Evolutionary conservation across 371 early-diverging fungal genomes (phyloP).

Genomic region (Haplosporangium sp.): DNA sequence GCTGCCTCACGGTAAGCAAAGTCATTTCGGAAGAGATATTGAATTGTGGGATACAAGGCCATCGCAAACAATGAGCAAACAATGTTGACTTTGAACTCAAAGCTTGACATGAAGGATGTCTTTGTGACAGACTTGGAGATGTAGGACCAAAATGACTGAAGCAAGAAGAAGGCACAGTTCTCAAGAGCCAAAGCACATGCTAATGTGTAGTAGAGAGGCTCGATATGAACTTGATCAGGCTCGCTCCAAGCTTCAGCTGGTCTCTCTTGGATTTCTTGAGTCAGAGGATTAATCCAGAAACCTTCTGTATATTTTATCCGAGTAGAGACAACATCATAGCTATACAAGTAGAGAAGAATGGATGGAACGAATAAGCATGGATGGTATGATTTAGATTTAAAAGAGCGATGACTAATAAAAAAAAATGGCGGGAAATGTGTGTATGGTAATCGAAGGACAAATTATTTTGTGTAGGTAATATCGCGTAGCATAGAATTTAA

Average conservation of each 20-base stretch:
- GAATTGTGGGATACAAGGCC: constrained; percentile 26
- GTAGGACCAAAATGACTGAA: constrained; percentile 40
- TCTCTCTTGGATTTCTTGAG: constrained; percentile 29
- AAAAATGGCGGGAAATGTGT: too few relatives aligned
- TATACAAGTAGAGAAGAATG: background rate
- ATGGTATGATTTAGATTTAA: background rate
- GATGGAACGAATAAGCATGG: background rate
- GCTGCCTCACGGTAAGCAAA: constrained; percentile 21
- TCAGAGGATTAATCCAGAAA: constrained; percentile 40
- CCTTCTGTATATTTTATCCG: constrained; percentile 44
- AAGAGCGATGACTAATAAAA: too few relatives aligned
- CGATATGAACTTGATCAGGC: constrained; percentile 22
- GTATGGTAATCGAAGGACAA: too few relatives aligned
- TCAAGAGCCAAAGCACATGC: constrained; percentile 33
- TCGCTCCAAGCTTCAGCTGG: constrained; percentile 31
- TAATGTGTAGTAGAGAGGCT: constrained; percentile 49
- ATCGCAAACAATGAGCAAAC: constrained; percentile 19
- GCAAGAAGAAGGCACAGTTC: constrained; percentile 34
- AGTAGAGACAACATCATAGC: constrained; percentile 45
- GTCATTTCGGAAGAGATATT: constrained; percentile 36
- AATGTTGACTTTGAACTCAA: constrained; percentile 42
- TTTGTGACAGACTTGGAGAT: constrained; percentile 42
- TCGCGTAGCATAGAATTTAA: too few relatives aligned
- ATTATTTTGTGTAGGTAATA: too few relatives aligned
- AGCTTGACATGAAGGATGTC: constrained; percentile 38